Evolutionary conservation across 441 rosid species (phyloP), one percentile per base, ranked within the genome.

Genomic region (Erysimum cheiri): DNA sequence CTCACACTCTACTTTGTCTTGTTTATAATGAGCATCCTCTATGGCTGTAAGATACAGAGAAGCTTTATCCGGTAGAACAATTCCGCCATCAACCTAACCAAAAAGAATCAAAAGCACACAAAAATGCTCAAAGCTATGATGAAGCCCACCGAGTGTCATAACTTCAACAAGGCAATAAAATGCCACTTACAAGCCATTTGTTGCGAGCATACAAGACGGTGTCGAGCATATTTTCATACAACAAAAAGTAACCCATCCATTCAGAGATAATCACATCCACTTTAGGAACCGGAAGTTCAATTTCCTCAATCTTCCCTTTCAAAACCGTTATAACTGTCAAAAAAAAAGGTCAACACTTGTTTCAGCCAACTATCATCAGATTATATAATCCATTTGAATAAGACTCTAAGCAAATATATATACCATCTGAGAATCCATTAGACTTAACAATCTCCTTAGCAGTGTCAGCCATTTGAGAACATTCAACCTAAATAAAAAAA

Each of bases 231-330:
- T 92, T 92, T 80, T 92, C 98, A 43, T 85, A 92, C 79, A 92
- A 70, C 69, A 92, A 74, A 77, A 92, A 92, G 78, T 90, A 92
- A 22, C 96, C 98, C 98, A 90, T 92, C 96, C 98, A 90, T 82
- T 92, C 96, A 12, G 97, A 92, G 74, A 92, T 85, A 47, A 92
- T 92, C 61, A 92, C 84, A 78, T 92, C 97, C 50, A 92, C 97
- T 81, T 86, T 87, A 22, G 80, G 67, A 9, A 84, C 82, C 5
- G 98, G 98, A 29, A 92, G 89, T 69, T 87, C 97, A 29, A 90
- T 77, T 56, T 92, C 98, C 78, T 92, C 98, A n/a, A 92, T 79
- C 87, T 92, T 90, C 65, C 98, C 97, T 84, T 90, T 92, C 82
- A 92, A 73, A 85, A 92, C 93, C 1, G 98, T 92, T 74, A 92